Conservation (phyloP, 2,329 filamentous ascomycete genomes). For the Akanthomyces uredinophilus region DNA sequence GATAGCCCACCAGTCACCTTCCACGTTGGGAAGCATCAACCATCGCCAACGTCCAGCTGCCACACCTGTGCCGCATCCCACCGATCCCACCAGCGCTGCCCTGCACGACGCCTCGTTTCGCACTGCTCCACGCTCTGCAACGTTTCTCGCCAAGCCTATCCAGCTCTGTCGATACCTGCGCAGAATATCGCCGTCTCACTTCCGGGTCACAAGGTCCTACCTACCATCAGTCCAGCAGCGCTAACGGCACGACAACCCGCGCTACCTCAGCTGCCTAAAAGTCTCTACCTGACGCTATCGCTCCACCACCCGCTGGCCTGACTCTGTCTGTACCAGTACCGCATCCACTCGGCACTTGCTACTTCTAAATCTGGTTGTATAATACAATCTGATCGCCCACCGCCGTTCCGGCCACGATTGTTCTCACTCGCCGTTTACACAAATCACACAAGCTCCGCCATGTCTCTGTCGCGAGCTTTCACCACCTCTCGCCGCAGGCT, state of each 20-base stretch:
- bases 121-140: neutral
- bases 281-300: neutral
- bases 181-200: constrained; percentile 7
- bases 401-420: neutral
- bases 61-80: neutral
- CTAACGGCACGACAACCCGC: constrained; percentile 2
- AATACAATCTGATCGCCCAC: constrained; percentile 8
- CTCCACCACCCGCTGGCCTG: neutral
- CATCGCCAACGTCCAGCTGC: neutral
- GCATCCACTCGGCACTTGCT: neutral
- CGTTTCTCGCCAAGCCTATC: constrained; percentile 10
- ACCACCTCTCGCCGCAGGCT: constrained; percentile 61
- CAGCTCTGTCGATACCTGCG: neutral
- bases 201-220: constrained; percentile 12
- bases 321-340: neutral
- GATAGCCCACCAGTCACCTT: constrained; percentile 10
- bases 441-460: constrained; percentile 20
- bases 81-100: neutral
- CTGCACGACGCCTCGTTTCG: neutral
- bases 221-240: neutral
- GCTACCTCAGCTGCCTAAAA: neutral
- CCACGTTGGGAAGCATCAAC: constrained; percentile 4
- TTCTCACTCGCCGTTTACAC: neutral
- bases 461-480: constrained; percentile 65
- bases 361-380: neutral